Percentiles rank a stretch among this genome's conserved stretches.
phyloP scores from a whole-genome alignment of 495 filamentous ascomycete genomes.

The Podospora fimiseda region DNA sequence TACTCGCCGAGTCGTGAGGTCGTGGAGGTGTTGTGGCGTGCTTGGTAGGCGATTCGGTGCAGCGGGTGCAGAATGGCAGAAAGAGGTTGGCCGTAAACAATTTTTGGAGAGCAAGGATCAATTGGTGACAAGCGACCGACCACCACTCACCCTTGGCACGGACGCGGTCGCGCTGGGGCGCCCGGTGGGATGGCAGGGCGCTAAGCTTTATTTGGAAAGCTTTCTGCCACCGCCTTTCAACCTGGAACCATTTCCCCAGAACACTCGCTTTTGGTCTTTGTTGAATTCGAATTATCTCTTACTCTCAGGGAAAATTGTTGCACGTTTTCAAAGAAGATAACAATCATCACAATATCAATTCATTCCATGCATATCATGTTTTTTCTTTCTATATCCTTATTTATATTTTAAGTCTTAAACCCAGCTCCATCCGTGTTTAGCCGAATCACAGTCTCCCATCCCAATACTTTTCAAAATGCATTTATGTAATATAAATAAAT shows the following conservation, averaged over 20 bases:
- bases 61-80: slow-evolving; percentile 11
- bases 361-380: too few relatives aligned
- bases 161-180: slow-evolving; percentile 23
- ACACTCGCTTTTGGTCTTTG: too few relatives aligned
- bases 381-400: too few relatives aligned
- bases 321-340: neutral
- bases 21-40: slow-evolving; percentile 1
- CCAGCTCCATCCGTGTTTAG: neutral
- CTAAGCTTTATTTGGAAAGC: slow-evolving; percentile 10
- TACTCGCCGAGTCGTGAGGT: neutral
- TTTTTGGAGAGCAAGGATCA: slow-evolving; percentile 30
- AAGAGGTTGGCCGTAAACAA: slow-evolving; percentile 30
- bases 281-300: too few relatives aligned
- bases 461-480: too few relatives aligned
- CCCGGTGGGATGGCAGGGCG: slow-evolving; percentile 2
- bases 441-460: too few relatives aligned
- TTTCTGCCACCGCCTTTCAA: slow-evolving; percentile 20
- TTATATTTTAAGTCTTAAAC: neutral
- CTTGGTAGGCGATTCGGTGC: slow-evolving; percentile 10
- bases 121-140: slow-evolving; percentile 18
- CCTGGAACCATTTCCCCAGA: too few relatives aligned
- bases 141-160: slow-evolving; percentile 1
- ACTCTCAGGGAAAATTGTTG: neutral
- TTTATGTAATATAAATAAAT: too few relatives aligned
- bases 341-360: neutral